phyloP scores from a whole-genome alignment of 2,329 filamentous ascomycete species.

The Huntiella decipiens region DNA sequence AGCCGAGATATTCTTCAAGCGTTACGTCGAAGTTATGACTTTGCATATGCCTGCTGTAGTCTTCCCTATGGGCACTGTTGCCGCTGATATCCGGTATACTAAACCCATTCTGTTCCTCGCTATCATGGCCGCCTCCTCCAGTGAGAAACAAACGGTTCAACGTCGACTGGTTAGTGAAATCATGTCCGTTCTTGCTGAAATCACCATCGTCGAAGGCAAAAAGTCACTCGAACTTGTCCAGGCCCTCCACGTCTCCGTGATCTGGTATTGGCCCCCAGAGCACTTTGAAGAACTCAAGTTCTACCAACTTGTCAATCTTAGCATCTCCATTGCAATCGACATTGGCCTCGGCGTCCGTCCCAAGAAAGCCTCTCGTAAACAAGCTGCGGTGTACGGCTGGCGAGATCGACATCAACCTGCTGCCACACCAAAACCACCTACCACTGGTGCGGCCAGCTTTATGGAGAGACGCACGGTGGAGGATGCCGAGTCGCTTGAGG shows the following conservation, averaged over 20 bases:
- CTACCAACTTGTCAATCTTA: conserved; percentile 69
- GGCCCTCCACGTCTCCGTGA: conserved; percentile 51
- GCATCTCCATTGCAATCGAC: conserved; percentile 66
- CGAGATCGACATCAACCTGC: background rate
- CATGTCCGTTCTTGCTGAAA: conserved; percentile 54
- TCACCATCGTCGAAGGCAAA: conserved; percentile 53
- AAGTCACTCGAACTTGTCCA: conserved; percentile 75
- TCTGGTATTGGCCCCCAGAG: conserved; percentile 75
- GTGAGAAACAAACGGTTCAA: conserved; percentile 37
- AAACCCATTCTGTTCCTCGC: conserved; percentile 53
- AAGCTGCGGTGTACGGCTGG: background rate
- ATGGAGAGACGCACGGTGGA: conserved; percentile 13
- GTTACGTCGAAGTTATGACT: conserved; percentile 41
- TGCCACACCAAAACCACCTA: background rate
- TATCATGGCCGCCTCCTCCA: conserved; percentile 46
- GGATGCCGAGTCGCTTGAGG: conserved; percentile 13
- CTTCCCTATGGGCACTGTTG: conserved; percentile 34
- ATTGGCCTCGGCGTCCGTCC: conserved; percentile 49
- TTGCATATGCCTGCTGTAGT: conserved; percentile 43
- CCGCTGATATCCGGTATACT: conserved; percentile 33
- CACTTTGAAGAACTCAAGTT: conserved; percentile 76
- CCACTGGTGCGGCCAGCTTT: conserved; percentile 1
- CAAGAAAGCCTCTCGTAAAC: background rate
- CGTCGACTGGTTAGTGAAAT: conserved; percentile 46
- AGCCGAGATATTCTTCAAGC: conserved; percentile 34